Base-by-base conservation (phyloP, 2,329 filamentous ascomycete genomes). In the Ambrosiella beaveri region DNA sequence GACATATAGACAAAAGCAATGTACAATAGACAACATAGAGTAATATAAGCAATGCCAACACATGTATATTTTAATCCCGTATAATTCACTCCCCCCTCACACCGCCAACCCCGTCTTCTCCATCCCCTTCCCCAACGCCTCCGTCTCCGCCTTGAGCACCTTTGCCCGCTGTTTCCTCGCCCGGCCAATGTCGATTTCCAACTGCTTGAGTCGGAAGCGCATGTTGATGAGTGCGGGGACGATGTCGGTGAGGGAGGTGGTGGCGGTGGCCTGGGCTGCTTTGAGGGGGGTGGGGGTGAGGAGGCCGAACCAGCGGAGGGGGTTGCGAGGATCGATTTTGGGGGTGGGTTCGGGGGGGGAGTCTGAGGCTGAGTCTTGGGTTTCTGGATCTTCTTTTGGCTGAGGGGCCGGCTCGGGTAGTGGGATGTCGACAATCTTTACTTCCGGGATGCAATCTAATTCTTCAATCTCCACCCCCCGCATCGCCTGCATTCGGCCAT, bases 111-210 rank as follows among this genome's bases (percentile, higher is more conserved):
- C 17, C 17, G 47, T 51, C 17, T 51, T 19, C 47, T 51, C 47
- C 27, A 51, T 51, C 35, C 8, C 17, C 35, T 54, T n/a, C 27
- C 15, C 8, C 7, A 40, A 13, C 15, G 52, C 38, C 13, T 40
- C 52, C n/a, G 38, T 19, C 4, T 54, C 52, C 7, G 38, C 56
- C 27, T 36, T 52, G 4, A 17, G 71, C 1, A 70, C 71, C 66
- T 78, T 80, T 35, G 73, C 72, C 40, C 76, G 70, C 68, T 67
- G 74, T 70, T 82, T 81, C 59, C 75, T 71, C 40, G 76, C 77
- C 59, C 84, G 72, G 41, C 84, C 74, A 57, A 91, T 81, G 63
- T 85, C 78, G 56, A 83, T 80, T 70, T 89, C 85, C 4, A 86
- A 66, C n/a, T 70, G 69, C 12, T 74, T 72, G 77, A 91, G 81